phyloP scores from a whole-genome alignment of 139 green algal species.

The Tetradesmus lagerheimii region DNA sequence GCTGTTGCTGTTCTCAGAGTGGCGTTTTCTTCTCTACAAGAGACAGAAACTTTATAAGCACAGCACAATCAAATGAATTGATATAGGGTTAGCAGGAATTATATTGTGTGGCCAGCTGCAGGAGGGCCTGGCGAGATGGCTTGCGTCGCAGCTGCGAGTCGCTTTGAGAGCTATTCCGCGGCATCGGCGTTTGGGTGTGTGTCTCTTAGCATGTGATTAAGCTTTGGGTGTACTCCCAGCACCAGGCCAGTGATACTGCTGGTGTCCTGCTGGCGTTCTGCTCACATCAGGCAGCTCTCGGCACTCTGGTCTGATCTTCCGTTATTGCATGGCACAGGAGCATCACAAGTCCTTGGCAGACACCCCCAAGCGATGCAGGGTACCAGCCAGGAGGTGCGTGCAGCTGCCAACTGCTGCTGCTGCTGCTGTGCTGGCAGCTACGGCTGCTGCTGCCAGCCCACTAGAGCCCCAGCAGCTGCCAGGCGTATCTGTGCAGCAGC shows the following conservation, averaged over 20 bases:
- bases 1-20: background rate
- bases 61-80: background rate
- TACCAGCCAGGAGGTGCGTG: constrained; percentile 27
- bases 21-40: background rate
- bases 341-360: constrained; percentile 17
- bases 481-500: background rate
- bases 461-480: background rate
- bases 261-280: background rate
- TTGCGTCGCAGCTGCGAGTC: background rate
- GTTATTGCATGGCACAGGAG: constrained; percentile 28
- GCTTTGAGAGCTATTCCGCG: constrained; percentile 1
- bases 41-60: background rate
- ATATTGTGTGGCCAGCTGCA: background rate
- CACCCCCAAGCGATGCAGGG: constrained; percentile 4
- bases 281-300: background rate
- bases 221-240: background rate
- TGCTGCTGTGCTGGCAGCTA: background rate
- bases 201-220: background rate
- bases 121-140: background rate
- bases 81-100: background rate
- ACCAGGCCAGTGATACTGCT: background rate
- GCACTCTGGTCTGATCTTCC: background rate
- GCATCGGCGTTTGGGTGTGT: background rate
- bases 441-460: background rate
- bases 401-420: background rate